Conservation (phyloP, 2,329 filamentous ascomycete genomes). For the Cytospora schulzeri region DNA sequence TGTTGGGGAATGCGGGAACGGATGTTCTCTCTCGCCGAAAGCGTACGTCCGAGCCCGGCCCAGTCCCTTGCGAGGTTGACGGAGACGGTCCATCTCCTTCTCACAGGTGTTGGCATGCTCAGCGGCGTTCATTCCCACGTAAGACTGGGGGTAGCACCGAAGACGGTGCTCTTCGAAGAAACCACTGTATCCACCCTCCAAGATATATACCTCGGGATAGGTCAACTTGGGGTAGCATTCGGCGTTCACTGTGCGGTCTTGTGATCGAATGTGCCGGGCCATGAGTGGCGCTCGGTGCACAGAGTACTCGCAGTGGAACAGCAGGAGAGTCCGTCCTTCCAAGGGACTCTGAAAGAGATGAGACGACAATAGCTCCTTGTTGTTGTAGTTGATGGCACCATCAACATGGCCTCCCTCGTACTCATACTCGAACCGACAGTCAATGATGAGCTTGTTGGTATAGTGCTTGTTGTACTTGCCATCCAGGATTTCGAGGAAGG, state of each 20-base stretch:
- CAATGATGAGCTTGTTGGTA: constrained; percentile 83
- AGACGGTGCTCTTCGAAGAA: constrained; percentile 81
- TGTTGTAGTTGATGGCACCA: constrained; percentile 92
- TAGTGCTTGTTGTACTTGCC: constrained; percentile 77
- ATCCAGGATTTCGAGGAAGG: constrained; percentile 84
- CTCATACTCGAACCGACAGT: constrained; percentile 98
- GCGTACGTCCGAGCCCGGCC: constrained; percentile 91
- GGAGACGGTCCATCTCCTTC: constrained; percentile 89
- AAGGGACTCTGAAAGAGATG: constrained; percentile 74
- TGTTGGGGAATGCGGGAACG: constrained; percentile 62
- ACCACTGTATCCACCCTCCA: constrained; percentile 92
- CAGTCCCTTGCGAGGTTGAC: constrained; percentile 80
- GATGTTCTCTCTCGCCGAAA: constrained; percentile 74
- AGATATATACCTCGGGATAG: constrained; percentile 97
- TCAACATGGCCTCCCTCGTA: constrained; percentile 96
- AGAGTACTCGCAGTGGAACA: constrained; percentile 98
- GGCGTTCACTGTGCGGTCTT: constrained; percentile 83
- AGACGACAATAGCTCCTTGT: constrained; percentile 82
- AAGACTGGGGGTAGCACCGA: constrained; percentile 90
- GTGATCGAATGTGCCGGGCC: constrained; percentile 88
- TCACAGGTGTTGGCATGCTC: constrained; percentile 93
- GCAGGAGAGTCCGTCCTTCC: constrained; percentile 73
- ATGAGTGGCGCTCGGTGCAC: constrained; percentile 94
- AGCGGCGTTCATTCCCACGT: constrained; percentile 93
- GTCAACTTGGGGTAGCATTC: constrained; percentile 85